Conservation (phyloP, 345 rosid genomes). For the Ceriops zippeliana region DNA sequence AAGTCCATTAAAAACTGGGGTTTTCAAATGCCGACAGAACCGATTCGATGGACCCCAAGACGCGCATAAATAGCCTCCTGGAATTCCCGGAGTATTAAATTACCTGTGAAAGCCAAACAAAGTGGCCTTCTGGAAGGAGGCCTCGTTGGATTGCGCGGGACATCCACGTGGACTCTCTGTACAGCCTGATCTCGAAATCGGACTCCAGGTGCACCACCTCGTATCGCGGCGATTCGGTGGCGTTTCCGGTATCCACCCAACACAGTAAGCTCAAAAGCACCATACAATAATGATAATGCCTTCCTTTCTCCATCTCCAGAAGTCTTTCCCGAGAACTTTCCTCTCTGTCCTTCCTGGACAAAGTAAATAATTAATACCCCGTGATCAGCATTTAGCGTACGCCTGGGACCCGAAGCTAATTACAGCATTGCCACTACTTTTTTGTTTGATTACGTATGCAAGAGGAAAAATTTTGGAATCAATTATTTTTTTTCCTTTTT, state of each 20-base stretch:
- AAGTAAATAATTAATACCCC: no score
- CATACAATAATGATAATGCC: not conserved
- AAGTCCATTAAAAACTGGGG: not conserved
- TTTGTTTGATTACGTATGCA: no score
- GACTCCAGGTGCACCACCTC: constrained; percentile 47
- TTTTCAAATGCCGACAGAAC: not conserved
- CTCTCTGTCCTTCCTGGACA: not conserved
- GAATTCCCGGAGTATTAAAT: not conserved
- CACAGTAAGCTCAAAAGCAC: constrained; percentile 9
- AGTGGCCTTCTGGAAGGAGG: constrained; percentile 63
- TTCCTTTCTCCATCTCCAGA: constrained; percentile 32
- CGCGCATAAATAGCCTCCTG: not conserved
- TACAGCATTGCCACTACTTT: no score
- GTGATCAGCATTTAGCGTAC: no score
- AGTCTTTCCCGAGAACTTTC: not conserved
- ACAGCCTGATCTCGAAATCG: constrained; percentile 61
- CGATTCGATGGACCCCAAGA: not conserved
- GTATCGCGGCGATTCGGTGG: constrained; percentile 52
- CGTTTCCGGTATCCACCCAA: constrained; percentile 12
- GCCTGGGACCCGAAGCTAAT: no score
- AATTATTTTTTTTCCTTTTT: no score
- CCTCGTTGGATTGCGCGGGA: constrained; percentile 38
- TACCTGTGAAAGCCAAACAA: constrained; percentile 59
- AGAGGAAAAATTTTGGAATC: no score
- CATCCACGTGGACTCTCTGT: constrained; percentile 54